Conservation (phyloP, 305 asterid species). For the Fraxinus dipetala region DNA sequence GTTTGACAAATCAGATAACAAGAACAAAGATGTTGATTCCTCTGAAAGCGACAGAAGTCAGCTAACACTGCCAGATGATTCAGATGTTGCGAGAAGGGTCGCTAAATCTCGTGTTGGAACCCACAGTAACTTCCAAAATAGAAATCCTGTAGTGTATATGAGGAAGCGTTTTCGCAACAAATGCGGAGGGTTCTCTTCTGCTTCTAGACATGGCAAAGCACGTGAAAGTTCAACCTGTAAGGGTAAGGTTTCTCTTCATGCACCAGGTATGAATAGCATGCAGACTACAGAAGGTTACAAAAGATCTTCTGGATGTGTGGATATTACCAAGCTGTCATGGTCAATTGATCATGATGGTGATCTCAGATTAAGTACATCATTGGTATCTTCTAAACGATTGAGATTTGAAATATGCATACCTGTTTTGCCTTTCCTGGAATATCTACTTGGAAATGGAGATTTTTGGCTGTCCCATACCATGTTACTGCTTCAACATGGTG, state of each 20-base stretch:
- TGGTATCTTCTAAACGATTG: slow-evolving; percentile 41
- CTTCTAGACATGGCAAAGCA: slow-evolving; percentile 39
- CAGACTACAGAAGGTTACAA: slow-evolving; percentile 25
- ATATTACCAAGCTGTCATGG: slow-evolving; percentile 36
- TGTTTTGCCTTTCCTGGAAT: slow-evolving; percentile 32
- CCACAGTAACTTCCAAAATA: slow-evolving; percentile 34
- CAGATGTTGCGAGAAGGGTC: slow-evolving; percentile 30
- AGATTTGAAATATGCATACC: slow-evolving; percentile 48
- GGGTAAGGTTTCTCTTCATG: slow-evolving; percentile 25
- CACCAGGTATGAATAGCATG: slow-evolving; percentile 24
- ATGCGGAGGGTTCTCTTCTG: slow-evolving; percentile 30
- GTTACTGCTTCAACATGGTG: slow-evolving; percentile 62
- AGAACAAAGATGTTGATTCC: slow-evolving; percentile 32
- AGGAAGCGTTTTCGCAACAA: slow-evolving; percentile 58
- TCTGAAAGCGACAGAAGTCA: slow-evolving; percentile 31
- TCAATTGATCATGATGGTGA: slow-evolving; percentile 42
- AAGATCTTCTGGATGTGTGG: slow-evolving; percentile 22
- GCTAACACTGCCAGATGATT: slow-evolving; percentile 35
- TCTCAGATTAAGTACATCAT: slow-evolving; percentile 33
- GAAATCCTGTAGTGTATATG: slow-evolving; percentile 56
- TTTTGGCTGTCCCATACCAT: slow-evolving; percentile 46
- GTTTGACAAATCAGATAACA: slow-evolving; percentile 40
- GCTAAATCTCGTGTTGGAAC: slow-evolving; percentile 39
- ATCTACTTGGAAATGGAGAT: slow-evolving; percentile 32
- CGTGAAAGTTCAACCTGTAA: slow-evolving; percentile 28